A percentile compares a stretch with the other conserved stretches of the same genome.
These are phyloP conservation scores for Entoloma clypeatum DNA, from an alignment of 1,284 basidiomycete genomes.

Conservation along the genomic window DNA sequence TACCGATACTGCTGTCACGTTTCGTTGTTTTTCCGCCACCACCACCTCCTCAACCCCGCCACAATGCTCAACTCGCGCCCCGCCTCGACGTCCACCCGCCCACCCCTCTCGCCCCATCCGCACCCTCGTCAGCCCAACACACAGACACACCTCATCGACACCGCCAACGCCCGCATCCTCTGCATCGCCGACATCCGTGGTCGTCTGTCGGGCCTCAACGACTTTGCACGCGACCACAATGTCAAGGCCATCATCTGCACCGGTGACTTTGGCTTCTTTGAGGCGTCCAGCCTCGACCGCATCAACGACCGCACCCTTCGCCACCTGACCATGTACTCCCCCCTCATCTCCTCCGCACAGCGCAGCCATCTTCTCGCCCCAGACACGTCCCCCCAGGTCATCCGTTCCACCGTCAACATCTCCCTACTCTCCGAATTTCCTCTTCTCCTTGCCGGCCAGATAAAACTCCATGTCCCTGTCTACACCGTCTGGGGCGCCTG, in stretches of 20 bases:
- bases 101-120: conserved; percentile 52
- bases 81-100: conserved; percentile 55
- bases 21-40: conserved; percentile 9
- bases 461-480: conserved; percentile 88
- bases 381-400: conserved; percentile 56
- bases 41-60: conserved; percentile 19
- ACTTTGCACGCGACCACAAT: conserved; percentile 83
- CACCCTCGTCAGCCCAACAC: conserved; percentile 59
- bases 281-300: conserved; percentile 73
- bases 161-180: conserved; percentile 81
- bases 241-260: conserved; percentile 97
- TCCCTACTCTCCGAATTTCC: conserved; percentile 92
- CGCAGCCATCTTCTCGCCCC: conserved; percentile 75
- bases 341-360: conserved; percentile 83
- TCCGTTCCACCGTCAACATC: conserved; percentile 66
- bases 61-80: conserved; percentile 48
- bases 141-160: conserved; percentile 74
- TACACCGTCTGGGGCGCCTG: conserved; percentile 98
- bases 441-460: conserved; percentile 81
- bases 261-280: conserved; percentile 99
- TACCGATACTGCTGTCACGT: conserved; percentile 9
- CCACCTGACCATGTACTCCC: conserved; percentile 96
- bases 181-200: conserved; percentile 97
- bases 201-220: conserved; percentile 82
- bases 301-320: conserved; percentile 95